Evolutionary conservation across 108 stramenopile genomes (phyloP).

Genomic region (Cyclotella baltica): DNA sequence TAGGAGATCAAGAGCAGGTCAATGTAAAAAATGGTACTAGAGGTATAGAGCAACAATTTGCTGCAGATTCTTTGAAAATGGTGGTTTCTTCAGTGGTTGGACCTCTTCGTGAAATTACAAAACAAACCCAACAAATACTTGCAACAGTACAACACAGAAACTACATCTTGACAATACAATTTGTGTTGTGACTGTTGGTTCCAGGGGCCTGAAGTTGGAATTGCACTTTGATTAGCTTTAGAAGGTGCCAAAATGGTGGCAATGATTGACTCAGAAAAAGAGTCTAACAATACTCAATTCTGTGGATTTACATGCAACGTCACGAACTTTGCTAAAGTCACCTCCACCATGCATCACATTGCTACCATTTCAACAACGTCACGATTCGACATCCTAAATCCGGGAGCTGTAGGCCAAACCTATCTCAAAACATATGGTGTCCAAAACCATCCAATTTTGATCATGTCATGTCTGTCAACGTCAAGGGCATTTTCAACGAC

Average conservation of each 20-base stretch:
- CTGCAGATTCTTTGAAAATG: too few species aligned
- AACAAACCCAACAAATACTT: slow-evolving; percentile 29
- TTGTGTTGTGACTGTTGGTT: slow-evolving; percentile 64
- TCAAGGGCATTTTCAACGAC: slow-evolving; percentile 66
- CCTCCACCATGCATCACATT: slow-evolving; percentile 45
- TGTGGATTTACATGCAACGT: slow-evolving; percentile 61
- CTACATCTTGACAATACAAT: slow-evolving; percentile 29
- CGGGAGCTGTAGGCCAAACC: slow-evolving; percentile 64
- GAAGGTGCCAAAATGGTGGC: slow-evolving; percentile 58
- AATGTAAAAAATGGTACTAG: background rate
- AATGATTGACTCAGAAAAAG: slow-evolving; percentile 53
- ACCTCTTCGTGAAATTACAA: background rate
- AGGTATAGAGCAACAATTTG: background rate
- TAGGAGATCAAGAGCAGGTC: too few species aligned
- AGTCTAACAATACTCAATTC: slow-evolving; percentile 9
- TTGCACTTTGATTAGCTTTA: slow-evolving; percentile 56
- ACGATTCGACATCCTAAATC: slow-evolving; percentile 57
- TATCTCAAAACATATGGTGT: slow-evolving; percentile 54
- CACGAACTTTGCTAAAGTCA: slow-evolving; percentile 46
- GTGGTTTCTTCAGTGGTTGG: slow-evolving; percentile 9
- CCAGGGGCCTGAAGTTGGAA: slow-evolving; percentile 65
- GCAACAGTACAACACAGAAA: too few species aligned
- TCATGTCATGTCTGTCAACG: slow-evolving; percentile 62
- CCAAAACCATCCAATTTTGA: slow-evolving; percentile 64
- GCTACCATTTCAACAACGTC: slow-evolving; percentile 40